Evolutionary conservation across 1,284 basidiomycete species (phyloP).

Genomic region (Microbotryum silenes-acaulis): DNA sequence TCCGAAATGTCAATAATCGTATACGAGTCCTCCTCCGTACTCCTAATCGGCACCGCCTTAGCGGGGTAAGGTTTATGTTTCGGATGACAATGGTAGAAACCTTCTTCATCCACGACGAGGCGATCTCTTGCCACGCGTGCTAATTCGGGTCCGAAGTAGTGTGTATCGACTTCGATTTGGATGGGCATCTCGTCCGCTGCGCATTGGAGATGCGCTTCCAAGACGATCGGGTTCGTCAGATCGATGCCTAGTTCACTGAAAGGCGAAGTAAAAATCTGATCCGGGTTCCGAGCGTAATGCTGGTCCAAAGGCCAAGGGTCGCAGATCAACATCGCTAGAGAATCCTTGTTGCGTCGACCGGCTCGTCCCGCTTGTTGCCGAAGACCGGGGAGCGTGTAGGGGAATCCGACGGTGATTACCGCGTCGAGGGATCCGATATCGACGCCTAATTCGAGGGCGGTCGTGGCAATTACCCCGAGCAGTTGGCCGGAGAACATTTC

Average conservation of each 20-base stretch:
- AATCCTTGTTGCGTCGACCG: conserved; percentile 71
- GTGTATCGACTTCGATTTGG: conserved; percentile 52
- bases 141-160: conserved; percentile 59
- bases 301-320: conserved; percentile 67
- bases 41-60: conserved; percentile 65
- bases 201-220: conserved; percentile 82
- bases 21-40: conserved; percentile 70
- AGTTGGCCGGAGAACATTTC: conserved; percentile 77
- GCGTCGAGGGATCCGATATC: conserved; percentile 83
- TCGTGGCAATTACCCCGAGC: conserved; percentile 79
- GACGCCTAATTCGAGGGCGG: conserved; percentile 81
- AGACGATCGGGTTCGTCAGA: conserved; percentile 62
- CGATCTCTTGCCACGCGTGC: conserved; percentile 51
- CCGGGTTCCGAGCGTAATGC: conserved; percentile 65
- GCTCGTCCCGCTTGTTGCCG: conserved; percentile 84
- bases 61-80: conserved; percentile 70
- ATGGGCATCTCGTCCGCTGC: conserved; percentile 81
- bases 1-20: conserved; percentile 59
- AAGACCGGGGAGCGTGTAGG: conserved; percentile 47
- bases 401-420: conserved; percentile 83
- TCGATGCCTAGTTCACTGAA: conserved; percentile 64
- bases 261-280: conserved; percentile 57
- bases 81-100: conserved; percentile 73
- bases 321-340: conserved; percentile 68
- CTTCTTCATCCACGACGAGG: conserved; percentile 50